Percentiles rank a stretch among this genome's conserved stretches.
phyloP scores from a whole-genome alignment of 2,329 filamentous ascomycete species.

The Arachnopeziza araneosa region DNA sequence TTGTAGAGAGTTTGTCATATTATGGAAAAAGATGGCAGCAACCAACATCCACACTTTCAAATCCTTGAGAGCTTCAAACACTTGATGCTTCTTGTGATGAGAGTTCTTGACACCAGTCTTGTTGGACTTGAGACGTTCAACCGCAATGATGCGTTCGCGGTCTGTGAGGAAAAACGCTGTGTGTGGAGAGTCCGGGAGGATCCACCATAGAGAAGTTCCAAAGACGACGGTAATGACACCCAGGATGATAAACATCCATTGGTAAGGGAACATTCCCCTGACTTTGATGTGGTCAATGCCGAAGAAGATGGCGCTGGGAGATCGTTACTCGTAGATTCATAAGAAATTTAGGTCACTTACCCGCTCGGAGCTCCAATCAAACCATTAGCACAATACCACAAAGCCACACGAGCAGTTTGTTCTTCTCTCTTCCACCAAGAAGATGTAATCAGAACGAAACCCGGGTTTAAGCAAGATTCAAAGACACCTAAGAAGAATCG shows the following conservation, averaged over 20 bases:
- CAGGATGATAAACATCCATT: conserved; percentile 38
- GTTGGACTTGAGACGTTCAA: conserved; percentile 1
- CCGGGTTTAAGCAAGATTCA: conserved; percentile 32
- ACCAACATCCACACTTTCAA: background rate
- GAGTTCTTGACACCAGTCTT: conserved; percentile 1
- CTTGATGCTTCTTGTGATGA: conserved; percentile 1
- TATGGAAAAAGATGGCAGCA: background rate
- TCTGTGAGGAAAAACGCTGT: conserved; percentile 2
- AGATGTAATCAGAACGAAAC: conserved; percentile 11
- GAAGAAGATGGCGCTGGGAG: background rate
- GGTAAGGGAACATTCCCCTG: background rate
- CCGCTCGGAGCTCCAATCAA: conserved; percentile 34
- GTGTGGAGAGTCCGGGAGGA: background rate
- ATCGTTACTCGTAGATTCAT: background rate
- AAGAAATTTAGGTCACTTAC: conserved; percentile 8
- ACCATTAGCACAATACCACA: conserved; percentile 43
- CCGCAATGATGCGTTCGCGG: background rate
- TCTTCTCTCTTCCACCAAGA: background rate
- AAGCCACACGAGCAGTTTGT: conserved; percentile 42
- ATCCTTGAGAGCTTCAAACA: conserved; percentile 3
- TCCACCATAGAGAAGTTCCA: background rate
- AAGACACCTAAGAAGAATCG: conserved; percentile 1
- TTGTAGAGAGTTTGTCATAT: background rate
- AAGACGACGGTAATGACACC: background rate
- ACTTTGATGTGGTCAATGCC: background rate